Conservation (phyloP, 768 basidiomycete species). For the Trametes cubensis region DNA sequence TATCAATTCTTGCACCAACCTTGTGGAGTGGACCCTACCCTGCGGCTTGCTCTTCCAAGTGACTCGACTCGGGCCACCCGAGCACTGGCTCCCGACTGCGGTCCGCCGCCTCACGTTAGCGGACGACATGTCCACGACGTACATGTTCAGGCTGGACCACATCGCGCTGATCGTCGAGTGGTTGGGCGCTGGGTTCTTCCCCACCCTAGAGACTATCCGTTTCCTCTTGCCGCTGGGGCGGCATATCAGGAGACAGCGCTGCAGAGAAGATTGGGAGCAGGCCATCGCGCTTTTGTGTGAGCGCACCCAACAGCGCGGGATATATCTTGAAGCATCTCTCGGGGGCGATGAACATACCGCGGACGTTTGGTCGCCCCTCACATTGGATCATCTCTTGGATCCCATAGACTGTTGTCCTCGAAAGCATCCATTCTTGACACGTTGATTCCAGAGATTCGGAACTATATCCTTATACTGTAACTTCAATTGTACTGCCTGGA, state of each 20-base stretch:
- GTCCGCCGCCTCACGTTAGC: constrained; percentile 8
- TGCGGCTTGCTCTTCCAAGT: not conserved
- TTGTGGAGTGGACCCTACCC: constrained; percentile 14
- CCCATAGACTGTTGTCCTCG: not conserved
- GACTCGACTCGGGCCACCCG: not conserved
- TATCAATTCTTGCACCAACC: constrained; percentile 3
- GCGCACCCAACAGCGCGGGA: not conserved
- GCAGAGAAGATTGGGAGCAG: constrained; percentile 7
- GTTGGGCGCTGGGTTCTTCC: not conserved
- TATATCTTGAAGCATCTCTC: constrained; percentile 10
- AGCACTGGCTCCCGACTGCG: not conserved
- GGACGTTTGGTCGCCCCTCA: constrained; percentile 1
- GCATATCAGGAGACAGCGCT: constrained; percentile 1
- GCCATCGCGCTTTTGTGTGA: not conserved
- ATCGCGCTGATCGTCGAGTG: constrained; percentile 3
- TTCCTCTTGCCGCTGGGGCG: constrained; percentile 17
- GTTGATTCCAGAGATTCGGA: not conserved
- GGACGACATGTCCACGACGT: not conserved
- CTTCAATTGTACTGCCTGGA: not conserved
- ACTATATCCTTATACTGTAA: not conserved
- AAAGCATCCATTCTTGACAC: not conserved
- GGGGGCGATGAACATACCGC: constrained; percentile 20
- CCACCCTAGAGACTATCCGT: constrained; percentile 6
- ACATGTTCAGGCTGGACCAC: constrained; percentile 7
- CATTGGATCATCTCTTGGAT: constrained; percentile 4